Evolutionary conservation across 805 yeast genomes (phyloP).

Genomic region (Zygosaccharomyces kombuchaensis): DNA sequence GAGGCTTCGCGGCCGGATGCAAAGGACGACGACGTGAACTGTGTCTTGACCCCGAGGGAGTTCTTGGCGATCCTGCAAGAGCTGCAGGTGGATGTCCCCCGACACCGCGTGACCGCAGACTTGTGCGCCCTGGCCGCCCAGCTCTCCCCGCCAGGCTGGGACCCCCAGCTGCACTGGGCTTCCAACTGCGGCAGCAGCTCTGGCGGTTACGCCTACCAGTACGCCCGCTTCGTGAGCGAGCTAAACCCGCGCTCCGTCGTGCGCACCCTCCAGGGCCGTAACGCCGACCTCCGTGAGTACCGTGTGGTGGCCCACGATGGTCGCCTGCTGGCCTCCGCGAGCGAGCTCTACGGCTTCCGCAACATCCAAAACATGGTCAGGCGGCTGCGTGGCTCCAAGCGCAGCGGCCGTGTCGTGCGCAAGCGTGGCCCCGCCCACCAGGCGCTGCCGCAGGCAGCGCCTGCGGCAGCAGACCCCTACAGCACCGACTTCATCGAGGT

Average conservation of each 20-base stretch:
- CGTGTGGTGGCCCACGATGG: constrained; percentile 42
- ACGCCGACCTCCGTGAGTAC: constrained; percentile 70
- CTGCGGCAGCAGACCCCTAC: constrained; percentile 50
- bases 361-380: constrained; percentile 93
- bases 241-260: constrained; percentile 29
- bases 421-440: constrained; percentile 18
- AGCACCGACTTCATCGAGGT: constrained; percentile 81
- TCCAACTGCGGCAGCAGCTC: constrained; percentile 76
- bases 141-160: constrained; percentile 27
- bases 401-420: constrained; percentile 3
- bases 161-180: constrained; percentile 57
- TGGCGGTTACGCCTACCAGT: constrained; percentile 83
- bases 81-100: constrained; percentile 38
- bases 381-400: constrained; percentile 47
- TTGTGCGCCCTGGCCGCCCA: constrained; percentile 4
- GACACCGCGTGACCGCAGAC: constrained; percentile 12
- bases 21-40: constrained; percentile 69
- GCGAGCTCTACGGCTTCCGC: constrained; percentile 83
- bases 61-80: constrained; percentile 67
- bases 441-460: too few relatives aligned
- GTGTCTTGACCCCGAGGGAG: constrained; percentile 91
- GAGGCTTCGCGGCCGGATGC: constrained; percentile 87
- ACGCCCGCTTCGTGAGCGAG: constrained; percentile 43
- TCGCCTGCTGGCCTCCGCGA: constrained; percentile 47
- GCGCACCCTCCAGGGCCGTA: constrained; percentile 56